Base-by-base conservation (phyloP, 345 rosid genomes). In the Crucihimalaya himalaica region DNA sequence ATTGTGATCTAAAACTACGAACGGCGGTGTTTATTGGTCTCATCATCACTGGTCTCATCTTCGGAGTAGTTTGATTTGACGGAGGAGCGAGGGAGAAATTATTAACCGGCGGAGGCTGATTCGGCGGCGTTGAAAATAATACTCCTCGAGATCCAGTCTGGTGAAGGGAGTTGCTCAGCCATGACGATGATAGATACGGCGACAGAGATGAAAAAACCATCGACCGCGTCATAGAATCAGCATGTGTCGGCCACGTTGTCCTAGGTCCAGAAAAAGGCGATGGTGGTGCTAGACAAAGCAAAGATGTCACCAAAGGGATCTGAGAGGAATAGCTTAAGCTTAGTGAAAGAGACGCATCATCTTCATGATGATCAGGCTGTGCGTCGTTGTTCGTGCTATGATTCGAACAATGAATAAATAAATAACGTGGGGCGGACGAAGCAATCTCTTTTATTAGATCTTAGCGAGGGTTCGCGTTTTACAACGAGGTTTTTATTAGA, bases 291-390 rank as follows among this genome's bases (percentile, higher is more conserved):
- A 32, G 15, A 66, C 31, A 58, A 66, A 32, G 9, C 46, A 58
- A 32, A 16, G 57, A 0, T 7, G 42, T 9, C 48, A 4, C 0
- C 18, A 53, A 37, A 15, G 64, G 14, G 63, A 72, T 72, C 70
- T 42, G 70, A 52, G 11, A 28, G 64, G 64, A 20, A 8, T 32
- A 2, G 0, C 77, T 65, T 20, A 73, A 64, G 21, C 57, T 73
- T 32, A 73, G 39, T 0, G 70, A 56, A 64, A 73, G 64, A 56
- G 2, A 27, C 0, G 21, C 59, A 10, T 45, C 55, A 3, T 28
- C 32, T 1, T 62, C 39, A 1, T 4, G 42, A 6, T 31, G 8
- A 31, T 31, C 8, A 31, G 8, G 1, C 34, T 31, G 34, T 29
- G 25, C 51, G 72, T 3, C 72, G 72, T 53, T n/a, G n/a, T n/a